A percentile compares a stretch with the other conserved stretches of the same genome.
phyloP scores from a whole-genome alignment of 2,329 filamentous ascomycete genomes.

The Didymella arachidicola region DNA sequence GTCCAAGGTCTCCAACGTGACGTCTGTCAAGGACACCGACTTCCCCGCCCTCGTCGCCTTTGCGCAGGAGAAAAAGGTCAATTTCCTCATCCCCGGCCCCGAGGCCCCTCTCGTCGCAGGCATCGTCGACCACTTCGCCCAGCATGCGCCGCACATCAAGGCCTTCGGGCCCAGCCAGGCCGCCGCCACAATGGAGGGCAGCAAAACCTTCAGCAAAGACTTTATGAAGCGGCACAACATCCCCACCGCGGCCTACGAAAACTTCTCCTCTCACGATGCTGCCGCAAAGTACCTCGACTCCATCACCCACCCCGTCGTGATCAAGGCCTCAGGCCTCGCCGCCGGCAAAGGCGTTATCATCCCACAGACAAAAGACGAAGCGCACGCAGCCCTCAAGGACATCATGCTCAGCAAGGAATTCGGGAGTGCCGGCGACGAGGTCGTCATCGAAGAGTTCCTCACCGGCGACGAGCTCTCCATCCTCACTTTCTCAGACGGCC shows the following conservation, averaged over 20 bases:
- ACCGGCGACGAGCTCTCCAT: slow-evolving; percentile 92
- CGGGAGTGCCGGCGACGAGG: slow-evolving; percentile 83
- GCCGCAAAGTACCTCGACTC: slow-evolving; percentile 73
- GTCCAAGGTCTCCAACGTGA: slow-evolving; percentile 70
- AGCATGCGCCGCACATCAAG: slow-evolving; percentile 65
- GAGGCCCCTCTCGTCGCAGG: slow-evolving; percentile 94
- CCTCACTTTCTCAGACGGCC: slow-evolving; percentile 89
- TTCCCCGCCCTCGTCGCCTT: slow-evolving; percentile 80
- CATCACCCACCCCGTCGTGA: slow-evolving; percentile 63
- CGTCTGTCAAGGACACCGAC: slow-evolving; percentile 73
- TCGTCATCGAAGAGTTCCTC: slow-evolving; percentile 94
- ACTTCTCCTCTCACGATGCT: slow-evolving; percentile 79
- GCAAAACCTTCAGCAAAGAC: slow-evolving; percentile 96
- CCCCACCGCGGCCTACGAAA: slow-evolving; percentile 88
- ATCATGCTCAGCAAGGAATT: slow-evolving; percentile 93
- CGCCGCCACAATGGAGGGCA: slow-evolving; percentile 91
- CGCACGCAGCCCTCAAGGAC: slow-evolving; percentile 78
- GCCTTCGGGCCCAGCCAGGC: slow-evolving; percentile 86
- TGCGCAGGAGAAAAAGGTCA: slow-evolving; percentile 74
- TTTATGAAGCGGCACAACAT: slow-evolving; percentile 94
- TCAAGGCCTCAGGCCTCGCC: slow-evolving; percentile 92
- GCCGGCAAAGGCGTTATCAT: slow-evolving; percentile 97
- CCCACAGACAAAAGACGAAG: slow-evolving; percentile 81
- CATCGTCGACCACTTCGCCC: slow-evolving; percentile 81
- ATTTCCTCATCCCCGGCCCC: slow-evolving; percentile 87